Conservation (phyloP, 2,329 filamentous ascomycete species). For the Sphaerulina musiva region DNA sequence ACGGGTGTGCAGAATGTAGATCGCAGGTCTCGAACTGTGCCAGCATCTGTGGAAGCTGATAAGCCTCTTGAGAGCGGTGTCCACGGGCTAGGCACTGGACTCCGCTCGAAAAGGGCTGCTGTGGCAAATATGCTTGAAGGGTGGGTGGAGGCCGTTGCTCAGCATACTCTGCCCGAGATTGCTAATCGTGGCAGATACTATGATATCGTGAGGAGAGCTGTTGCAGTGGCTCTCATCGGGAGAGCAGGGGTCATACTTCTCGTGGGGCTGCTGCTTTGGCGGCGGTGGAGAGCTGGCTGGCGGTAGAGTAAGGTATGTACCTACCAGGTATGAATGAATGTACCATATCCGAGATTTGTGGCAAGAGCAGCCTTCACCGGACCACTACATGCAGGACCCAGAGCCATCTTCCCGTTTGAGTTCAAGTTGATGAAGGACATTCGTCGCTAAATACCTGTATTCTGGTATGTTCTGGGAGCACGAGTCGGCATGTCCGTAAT, state of each 20-base stretch:
- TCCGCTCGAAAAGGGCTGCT: slow-evolving; percentile 36
- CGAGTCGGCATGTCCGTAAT: too few relatives aligned
- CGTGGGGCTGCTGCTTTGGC: slow-evolving; percentile 17
- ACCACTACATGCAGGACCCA: too few relatives aligned
- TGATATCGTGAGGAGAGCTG: slow-evolving; percentile 44
- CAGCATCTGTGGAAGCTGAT: slow-evolving; percentile 11
- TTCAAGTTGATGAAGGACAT: too few relatives aligned
- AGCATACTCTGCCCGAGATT: slow-evolving; percentile 25
- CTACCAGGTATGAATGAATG: too few relatives aligned
- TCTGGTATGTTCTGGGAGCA: too few relatives aligned
- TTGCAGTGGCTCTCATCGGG: slow-evolving; percentile 39
- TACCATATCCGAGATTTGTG: too few relatives aligned
- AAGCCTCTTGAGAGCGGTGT: slow-evolving; percentile 41
- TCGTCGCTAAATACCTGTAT: too few relatives aligned
- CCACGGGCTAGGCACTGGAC: slow-evolving; percentile 42
- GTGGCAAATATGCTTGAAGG: slow-evolving; percentile 48
- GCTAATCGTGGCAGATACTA: slow-evolving; percentile 41
- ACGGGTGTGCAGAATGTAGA: slow-evolving; percentile 12
- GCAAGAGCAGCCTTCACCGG: too few relatives aligned
- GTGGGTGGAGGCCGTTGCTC: slow-evolving; percentile 27
- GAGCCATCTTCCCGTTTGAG: too few relatives aligned
- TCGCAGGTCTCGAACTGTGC: neutral
- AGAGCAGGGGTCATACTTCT: slow-evolving; percentile 24
- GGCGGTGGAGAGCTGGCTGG: slow-evolving; percentile 4
- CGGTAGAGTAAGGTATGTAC: too few relatives aligned